A percentile compares a stretch with the other conserved stretches of the same genome.
phyloP scores from a whole-genome alignment of 768 basidiomycete genomes.

The Tubosaeta brunneosetosa region DNA sequence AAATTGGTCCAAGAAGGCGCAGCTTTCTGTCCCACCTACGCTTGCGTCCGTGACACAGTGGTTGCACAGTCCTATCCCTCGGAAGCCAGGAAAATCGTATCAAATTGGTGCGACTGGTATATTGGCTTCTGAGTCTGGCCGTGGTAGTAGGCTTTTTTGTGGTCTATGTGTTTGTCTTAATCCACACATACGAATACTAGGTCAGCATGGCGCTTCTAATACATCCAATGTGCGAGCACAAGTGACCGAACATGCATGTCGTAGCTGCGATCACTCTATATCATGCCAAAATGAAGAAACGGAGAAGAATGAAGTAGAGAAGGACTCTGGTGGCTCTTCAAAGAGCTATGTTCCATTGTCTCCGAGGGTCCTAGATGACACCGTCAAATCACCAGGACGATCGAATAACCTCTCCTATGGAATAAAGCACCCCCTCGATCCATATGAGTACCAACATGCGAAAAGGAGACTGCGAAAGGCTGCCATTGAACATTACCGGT shows the following conservation, averaged over 20 bases:
- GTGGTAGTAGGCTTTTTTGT: slow-evolving; percentile 6
- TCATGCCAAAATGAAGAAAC: not conserved
- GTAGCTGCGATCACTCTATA: not conserved
- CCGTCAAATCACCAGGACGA: not conserved
- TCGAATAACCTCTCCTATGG: not conserved
- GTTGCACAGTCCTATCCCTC: not conserved
- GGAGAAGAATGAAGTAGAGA: not conserved
- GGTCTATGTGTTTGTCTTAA: not conserved
- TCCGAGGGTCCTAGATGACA: not conserved
- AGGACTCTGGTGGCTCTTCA: not conserved
- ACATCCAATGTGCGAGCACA: not conserved
- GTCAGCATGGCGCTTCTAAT: not conserved
- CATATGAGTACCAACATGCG: slow-evolving; percentile 78
- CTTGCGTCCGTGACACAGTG: slow-evolving; percentile 6
- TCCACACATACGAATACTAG: not conserved
- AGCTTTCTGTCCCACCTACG: not conserved
- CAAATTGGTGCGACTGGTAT: not conserved
- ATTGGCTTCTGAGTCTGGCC: slow-evolving; percentile 16
- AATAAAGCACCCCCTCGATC: slow-evolving; percentile 39
- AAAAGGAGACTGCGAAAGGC: slow-evolving; percentile 83
- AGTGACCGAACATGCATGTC: not conserved
- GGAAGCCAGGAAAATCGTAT: slow-evolving; percentile 4
- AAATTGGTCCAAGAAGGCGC: slow-evolving; percentile 10
- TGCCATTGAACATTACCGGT: slow-evolving; percentile 77
- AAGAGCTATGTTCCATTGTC: not conserved